These are phyloP conservation scores for Gossypium thurberi DNA, from an alignment of 345 rosid genomes.

Conservation along the genomic window DNA sequence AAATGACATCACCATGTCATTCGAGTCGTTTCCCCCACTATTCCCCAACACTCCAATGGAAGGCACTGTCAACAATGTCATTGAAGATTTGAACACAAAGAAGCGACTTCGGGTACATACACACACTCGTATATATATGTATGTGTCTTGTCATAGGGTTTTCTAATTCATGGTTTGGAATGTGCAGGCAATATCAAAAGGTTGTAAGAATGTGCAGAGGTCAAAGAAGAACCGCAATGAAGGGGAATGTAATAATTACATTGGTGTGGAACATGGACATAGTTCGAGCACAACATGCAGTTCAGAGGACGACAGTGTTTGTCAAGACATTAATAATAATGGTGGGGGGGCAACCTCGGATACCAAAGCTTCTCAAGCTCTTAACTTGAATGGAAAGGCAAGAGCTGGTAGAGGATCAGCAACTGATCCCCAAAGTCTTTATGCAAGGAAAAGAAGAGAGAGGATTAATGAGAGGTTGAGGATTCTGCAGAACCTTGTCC, in stretches of 20 bases:
- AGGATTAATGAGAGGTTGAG: conserved; percentile 75
- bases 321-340: conserved; percentile 28
- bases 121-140: not conserved
- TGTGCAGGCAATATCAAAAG: conserved; percentile 22
- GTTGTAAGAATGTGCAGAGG: conserved; percentile 18
- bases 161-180: not conserved
- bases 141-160: not conserved
- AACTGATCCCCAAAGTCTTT: conserved; percentile 93
- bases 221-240: conserved; percentile 37
- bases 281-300: conserved; percentile 39
- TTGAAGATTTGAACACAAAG: conserved; percentile 20
- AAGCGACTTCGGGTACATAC: conserved; percentile 24
- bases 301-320: conserved; percentile 61
- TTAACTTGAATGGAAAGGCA: conserved; percentile 49
- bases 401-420: conserved; percentile 80
- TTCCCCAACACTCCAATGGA: conserved; percentile 20
- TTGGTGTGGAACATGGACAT: conserved; percentile 38
- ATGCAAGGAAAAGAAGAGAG: conserved; percentile 90
- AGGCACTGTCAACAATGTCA: conserved; percentile 5
- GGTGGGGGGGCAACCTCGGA: conserved; percentile 15
- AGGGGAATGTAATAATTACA: conserved; percentile 22
- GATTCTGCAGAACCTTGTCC: conserved; percentile 79
- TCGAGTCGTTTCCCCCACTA: conserved; percentile 12
- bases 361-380: conserved; percentile 27
- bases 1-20: conserved; percentile 12